These are phyloP conservation scores for Teratosphaeriaceae sp. DNA, from an alignment of 2,329 filamentous ascomycete species.

Conservation along the genomic window DNA sequence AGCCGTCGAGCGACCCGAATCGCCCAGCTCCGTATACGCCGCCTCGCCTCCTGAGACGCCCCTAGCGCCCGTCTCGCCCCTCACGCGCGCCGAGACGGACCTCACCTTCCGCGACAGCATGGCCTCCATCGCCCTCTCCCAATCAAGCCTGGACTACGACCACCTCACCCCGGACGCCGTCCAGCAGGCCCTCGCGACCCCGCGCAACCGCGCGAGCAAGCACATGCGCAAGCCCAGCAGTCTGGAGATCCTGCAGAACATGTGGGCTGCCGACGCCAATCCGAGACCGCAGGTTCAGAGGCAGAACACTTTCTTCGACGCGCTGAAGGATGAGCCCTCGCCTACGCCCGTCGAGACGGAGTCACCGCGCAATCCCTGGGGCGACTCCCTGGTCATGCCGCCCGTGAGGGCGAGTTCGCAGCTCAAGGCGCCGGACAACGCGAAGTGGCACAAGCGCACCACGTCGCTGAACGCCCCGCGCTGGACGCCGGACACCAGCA, in stretches of 20 bases:
- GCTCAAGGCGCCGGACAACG: not conserved
- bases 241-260: constrained; percentile 28
- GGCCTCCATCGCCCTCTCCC: constrained; percentile 25
- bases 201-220: constrained; percentile 18
- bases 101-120: constrained; percentile 18
- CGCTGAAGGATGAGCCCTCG: constrained; percentile 15
- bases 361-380: too few relatives aligned
- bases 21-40: not conserved
- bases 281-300: constrained; percentile 5
- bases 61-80: constrained; percentile 5
- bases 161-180: constrained; percentile 24
- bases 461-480: constrained; percentile 12
- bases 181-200: constrained; percentile 26
- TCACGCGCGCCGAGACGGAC: constrained; percentile 5
- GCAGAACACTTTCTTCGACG: constrained; percentile 27
- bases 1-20: not conserved
- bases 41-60: not conserved
- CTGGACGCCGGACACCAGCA: constrained; percentile 13
- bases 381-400: too few relatives aligned
- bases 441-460: constrained; percentile 6
- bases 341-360: constrained; percentile 9
- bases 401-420: constrained; percentile 8
- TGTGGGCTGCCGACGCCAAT: constrained; percentile 12
- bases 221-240: constrained; percentile 27
- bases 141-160: constrained; percentile 26